These are phyloP conservation scores for Leucocoprinus leucothites DNA, from an alignment of 768 basidiomycete species.

Conservation along the genomic window DNA sequence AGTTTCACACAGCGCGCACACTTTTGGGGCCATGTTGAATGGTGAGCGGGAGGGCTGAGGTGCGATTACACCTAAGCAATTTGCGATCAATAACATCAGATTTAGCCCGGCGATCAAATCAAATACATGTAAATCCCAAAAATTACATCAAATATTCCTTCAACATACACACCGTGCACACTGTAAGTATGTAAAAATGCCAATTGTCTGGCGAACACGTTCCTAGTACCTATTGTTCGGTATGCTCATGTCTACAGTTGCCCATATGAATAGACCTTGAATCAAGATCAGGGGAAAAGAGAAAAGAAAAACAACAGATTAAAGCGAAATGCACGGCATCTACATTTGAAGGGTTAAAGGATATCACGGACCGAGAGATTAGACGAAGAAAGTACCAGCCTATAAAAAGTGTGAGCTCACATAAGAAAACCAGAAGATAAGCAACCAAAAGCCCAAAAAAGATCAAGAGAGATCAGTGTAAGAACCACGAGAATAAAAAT, in stretches of 20 bases:
- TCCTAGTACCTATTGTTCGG: not conserved
- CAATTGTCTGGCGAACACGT: not conserved
- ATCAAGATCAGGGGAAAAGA: not conserved
- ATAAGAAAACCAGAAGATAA: not conserved
- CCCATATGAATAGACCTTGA: not conserved
- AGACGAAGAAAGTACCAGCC: not conserved
- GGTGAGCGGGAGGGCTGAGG: not conserved
- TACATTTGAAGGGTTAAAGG: not conserved
- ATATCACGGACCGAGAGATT: not conserved
- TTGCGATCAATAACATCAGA: slow-evolving; percentile 4
- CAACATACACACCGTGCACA: too few species aligned
- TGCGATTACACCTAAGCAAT: not conserved
- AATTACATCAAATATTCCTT: not conserved
- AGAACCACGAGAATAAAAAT: not conserved
- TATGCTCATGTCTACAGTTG: not conserved
- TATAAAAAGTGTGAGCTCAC: not conserved
- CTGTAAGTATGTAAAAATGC: too few species aligned
- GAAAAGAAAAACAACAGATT: not conserved
- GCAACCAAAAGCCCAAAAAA: slow-evolving; percentile 1
- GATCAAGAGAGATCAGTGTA: not conserved
- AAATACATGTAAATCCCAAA: slow-evolving; percentile 4
- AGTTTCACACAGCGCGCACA: slow-evolving; percentile 73
- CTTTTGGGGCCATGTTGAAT: slow-evolving; percentile 68
- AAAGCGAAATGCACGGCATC: not conserved
- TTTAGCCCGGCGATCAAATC: slow-evolving; percentile 9